phyloP scores from a whole-genome alignment of 1,284 basidiomycete species.

The Fomitiporia mediterranea region DNA sequence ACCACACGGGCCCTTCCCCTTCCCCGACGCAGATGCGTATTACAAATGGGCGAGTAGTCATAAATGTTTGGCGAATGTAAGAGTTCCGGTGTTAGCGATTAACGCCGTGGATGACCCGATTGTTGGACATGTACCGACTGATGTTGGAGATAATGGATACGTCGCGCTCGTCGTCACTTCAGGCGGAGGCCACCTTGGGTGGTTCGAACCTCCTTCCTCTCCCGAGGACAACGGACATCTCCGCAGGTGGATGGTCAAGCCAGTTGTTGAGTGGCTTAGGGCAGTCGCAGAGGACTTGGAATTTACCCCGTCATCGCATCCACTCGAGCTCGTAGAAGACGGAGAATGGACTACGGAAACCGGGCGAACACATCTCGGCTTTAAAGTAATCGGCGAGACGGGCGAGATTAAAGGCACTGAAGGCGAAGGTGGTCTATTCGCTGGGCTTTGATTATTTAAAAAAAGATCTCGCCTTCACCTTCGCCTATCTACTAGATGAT shows the following conservation, averaged over 20 bases:
- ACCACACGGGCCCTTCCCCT: conserved; percentile 80
- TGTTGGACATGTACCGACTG: conserved; percentile 57
- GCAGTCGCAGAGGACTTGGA: conserved; percentile 53
- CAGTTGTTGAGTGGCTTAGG: conserved; percentile 72
- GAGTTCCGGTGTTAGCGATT: conserved; percentile 75
- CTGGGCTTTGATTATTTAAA: conserved; percentile 39
- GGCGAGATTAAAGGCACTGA: conserved; percentile 36
- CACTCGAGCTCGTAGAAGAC: conserved; percentile 35
- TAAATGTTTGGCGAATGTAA: conserved; percentile 50
- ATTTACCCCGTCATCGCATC: conserved; percentile 31
- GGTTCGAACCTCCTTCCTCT: conserved; percentile 79
- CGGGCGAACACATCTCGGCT: conserved; percentile 46
- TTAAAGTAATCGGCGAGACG: conserved; percentile 38
- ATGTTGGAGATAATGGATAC: conserved; percentile 55
- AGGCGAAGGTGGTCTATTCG: conserved; percentile 36
- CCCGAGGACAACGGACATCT: conserved; percentile 40
- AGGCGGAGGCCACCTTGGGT: conserved; percentile 91
- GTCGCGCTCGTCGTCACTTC: conserved; percentile 73
- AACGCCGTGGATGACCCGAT: conserved; percentile 94
- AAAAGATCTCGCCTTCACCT: too few species aligned
- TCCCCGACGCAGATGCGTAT: conserved; percentile 73
- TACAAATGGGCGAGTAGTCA: conserved; percentile 69
- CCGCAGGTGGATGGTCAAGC: conserved; percentile 66
- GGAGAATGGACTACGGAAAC: conserved; percentile 53
- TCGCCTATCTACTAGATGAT: neutral